Conservation (phyloP, 495 filamentous ascomycete genomes). For the Extremus antarcticus region DNA sequence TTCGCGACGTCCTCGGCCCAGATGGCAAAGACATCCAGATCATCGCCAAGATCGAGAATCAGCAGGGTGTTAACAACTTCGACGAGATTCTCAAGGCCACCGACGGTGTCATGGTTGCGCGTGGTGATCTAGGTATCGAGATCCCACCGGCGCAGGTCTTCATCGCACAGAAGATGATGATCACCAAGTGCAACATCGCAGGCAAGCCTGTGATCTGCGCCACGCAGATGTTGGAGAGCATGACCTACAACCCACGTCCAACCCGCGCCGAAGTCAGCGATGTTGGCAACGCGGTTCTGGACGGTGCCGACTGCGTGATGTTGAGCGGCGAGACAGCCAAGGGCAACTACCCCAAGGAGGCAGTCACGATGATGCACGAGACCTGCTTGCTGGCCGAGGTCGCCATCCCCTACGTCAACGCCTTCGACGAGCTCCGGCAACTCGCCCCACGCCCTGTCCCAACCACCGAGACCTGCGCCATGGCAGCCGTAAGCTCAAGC, state of each 20-base stretch:
- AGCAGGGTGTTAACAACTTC: constrained; percentile 98
- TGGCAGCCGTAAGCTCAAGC: constrained; percentile 87
- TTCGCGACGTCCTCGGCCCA: constrained; percentile 80
- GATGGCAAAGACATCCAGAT: constrained; percentile 97
- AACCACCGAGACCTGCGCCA: constrained; percentile 84
- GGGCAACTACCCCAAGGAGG: constrained; percentile 84
- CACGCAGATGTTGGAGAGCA: constrained; percentile 90
- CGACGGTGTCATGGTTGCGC: constrained; percentile 98
- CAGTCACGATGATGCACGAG: constrained; percentile 95
- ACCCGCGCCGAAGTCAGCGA: constrained; percentile 97
- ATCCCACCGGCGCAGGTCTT: constrained; percentile 98
- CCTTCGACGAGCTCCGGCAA: constrained; percentile 88
- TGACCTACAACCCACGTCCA: constrained; percentile 98
- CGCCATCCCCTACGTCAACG: constrained; percentile 87
- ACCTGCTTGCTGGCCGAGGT: constrained; percentile 93
- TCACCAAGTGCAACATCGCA: constrained; percentile 98
- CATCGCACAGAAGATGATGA: constrained; percentile 99
- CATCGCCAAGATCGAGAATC: constrained; percentile 99
- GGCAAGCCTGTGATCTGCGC: constrained; percentile 97
- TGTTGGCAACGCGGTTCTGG: constrained; percentile 93
- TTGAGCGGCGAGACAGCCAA: constrained; percentile 98
- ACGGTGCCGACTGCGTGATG: constrained; percentile 99
- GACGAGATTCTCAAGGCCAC: constrained; percentile 92
- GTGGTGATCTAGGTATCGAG: constrained; percentile 96
- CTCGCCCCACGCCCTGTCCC: constrained; percentile 69